These are phyloP conservation scores for Paecilomyces formosus DNA, from an alignment of 2,329 filamentous ascomycete species.

Conservation along the genomic window DNA sequence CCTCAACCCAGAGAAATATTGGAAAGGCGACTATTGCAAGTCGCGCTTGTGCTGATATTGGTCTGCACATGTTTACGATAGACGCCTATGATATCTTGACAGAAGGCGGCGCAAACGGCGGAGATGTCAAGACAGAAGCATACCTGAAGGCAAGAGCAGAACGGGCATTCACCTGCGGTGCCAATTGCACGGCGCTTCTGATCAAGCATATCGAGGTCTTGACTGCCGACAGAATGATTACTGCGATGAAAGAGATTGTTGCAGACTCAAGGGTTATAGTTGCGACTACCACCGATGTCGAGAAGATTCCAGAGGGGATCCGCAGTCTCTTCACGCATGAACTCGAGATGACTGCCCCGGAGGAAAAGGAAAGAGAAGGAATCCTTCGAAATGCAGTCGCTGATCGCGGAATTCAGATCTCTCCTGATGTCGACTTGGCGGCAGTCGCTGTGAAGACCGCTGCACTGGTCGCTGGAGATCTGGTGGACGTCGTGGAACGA, in stretches of 20 bases:
- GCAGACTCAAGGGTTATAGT: slow-evolving; percentile 74
- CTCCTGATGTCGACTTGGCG: slow-evolving; percentile 74
- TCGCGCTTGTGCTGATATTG: slow-evolving; percentile 77
- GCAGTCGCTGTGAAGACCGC: slow-evolving; percentile 91
- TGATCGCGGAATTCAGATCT: slow-evolving; percentile 67
- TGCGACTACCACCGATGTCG: slow-evolving; percentile 89
- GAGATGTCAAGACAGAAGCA: slow-evolving; percentile 90
- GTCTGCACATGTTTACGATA: slow-evolving; percentile 79
- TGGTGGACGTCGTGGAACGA: slow-evolving; percentile 89
- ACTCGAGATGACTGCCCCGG: slow-evolving; percentile 84
- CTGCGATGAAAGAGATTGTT: slow-evolving; percentile 75
- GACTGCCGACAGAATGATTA: slow-evolving; percentile 82
- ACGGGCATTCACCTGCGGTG: slow-evolving; percentile 78
- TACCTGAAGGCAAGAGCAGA: slow-evolving; percentile 83
- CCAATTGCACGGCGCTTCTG: slow-evolving; percentile 75
- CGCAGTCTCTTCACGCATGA: slow-evolving; percentile 92
- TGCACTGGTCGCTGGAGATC: slow-evolving; percentile 84
- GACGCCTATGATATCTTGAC: slow-evolving; percentile 91
- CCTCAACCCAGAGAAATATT: slow-evolving; percentile 87
- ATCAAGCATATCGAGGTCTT: slow-evolving; percentile 85
- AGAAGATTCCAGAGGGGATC: slow-evolving; percentile 86
- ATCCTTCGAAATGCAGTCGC: slow-evolving; percentile 74
- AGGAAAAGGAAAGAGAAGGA: slow-evolving; percentile 84
- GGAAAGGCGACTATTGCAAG: slow-evolving; percentile 77
- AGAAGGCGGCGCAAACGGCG: slow-evolving; percentile 78